Percentiles rank a stretch among this genome's conserved stretches.
Conservation (phyloP, 805 yeast genomes). For the Metschnikowia orientalis region DNA sequence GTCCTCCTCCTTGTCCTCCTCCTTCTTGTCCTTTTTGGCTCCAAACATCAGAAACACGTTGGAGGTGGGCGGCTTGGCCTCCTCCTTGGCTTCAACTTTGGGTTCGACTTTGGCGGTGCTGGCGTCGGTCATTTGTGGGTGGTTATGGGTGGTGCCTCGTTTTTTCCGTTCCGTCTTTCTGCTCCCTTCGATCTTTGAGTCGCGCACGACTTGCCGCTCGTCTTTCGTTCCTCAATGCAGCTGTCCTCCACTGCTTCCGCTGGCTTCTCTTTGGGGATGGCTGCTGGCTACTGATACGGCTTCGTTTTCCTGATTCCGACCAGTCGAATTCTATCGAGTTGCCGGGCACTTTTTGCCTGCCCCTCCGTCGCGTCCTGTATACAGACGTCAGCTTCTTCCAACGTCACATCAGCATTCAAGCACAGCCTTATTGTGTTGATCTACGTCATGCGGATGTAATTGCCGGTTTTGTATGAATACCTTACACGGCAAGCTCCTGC, state of each 20-base stretch:
- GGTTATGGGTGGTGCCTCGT: background rate
- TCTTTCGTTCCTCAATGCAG: no score
- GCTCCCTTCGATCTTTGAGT: conserved; percentile 3
- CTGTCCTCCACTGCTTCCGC: background rate
- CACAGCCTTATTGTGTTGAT: no score
- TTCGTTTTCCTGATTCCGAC: no score
- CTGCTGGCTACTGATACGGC: no score
- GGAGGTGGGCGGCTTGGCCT: conserved; percentile 65
- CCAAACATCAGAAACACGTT: conserved; percentile 95
- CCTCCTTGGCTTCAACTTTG: conserved; percentile 26
- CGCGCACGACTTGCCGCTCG: conserved; percentile 9
- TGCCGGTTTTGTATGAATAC: no score
- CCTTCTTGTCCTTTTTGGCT: conserved; percentile 73
- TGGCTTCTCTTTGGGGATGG: background rate
- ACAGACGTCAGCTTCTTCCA: no score
- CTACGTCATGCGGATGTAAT: no score
- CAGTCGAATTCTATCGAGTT: no score
- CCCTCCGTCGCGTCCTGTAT: no score
- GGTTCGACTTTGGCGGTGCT: conserved; percentile 14
- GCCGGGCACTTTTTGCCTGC: no score
- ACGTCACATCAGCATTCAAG: no score
- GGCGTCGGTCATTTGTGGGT: conserved; percentile 5
- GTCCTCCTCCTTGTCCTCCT: conserved; percentile 27
- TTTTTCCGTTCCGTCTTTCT: conserved; percentile 3
- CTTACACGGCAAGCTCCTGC: no score